Percentiles rank a stretch among this genome's conserved stretches.
These are phyloP conservation scores for Penicillium sp. DNA, from an alignment of 2,329 filamentous ascomycete genomes.

Conservation along the genomic window DNA sequence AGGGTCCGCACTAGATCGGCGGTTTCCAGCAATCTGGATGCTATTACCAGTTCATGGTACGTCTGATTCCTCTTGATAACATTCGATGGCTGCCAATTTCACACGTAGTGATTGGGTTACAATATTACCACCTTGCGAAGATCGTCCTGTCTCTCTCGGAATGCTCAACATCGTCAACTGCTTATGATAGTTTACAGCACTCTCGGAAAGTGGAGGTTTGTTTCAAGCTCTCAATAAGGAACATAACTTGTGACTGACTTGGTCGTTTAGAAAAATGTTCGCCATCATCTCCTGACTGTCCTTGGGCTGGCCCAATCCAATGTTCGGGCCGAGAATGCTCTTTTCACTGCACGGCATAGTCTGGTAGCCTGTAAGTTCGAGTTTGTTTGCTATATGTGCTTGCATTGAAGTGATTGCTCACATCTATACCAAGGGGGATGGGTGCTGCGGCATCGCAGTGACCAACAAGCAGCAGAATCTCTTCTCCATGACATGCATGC, in stretches of 20 bases:
- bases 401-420: too few species aligned
- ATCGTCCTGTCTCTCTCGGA: constrained; percentile 27
- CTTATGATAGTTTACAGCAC: constrained; percentile 21
- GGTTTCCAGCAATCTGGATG: constrained; percentile 34
- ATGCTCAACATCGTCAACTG: constrained; percentile 8
- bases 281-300: constrained; percentile 23
- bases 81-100: neutral
- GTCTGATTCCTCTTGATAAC: neutral
- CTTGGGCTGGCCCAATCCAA: constrained; percentile 29
- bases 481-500: constrained; percentile 22
- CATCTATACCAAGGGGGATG: constrained; percentile 24
- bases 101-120: constrained; percentile 32
- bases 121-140: constrained; percentile 37
- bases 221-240: neutral
- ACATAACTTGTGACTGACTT: neutral
- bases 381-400: too few species aligned
- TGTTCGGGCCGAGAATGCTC: constrained; percentile 25
- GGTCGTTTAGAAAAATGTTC: constrained; percentile 18
- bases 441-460: constrained; percentile 23
- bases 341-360: constrained; percentile 29
- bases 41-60: constrained; percentile 32
- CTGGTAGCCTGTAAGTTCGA: constrained; percentile 27
- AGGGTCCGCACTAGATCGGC: constrained; percentile 14
- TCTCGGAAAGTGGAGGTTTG: constrained; percentile 25
- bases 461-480: constrained; percentile 26